phyloP scores from a whole-genome alignment of 2,329 filamentous ascomycete genomes.

The Aureobasidium sp. region DNA sequence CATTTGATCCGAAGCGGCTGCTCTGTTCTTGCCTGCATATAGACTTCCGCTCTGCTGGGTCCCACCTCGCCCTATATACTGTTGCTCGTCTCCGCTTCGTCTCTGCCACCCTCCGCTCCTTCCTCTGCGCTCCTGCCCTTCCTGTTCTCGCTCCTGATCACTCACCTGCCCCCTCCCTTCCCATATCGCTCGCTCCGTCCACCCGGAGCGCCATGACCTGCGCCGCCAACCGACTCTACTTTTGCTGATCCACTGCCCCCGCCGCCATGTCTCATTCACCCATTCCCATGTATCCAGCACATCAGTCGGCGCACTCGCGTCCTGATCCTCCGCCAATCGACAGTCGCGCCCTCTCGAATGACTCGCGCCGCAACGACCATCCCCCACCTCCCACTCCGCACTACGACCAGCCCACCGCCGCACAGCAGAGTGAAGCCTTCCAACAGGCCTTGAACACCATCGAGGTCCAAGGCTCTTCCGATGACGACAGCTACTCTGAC shows the following conservation, averaged over 20 bases:
- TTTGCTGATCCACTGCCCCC: not conserved
- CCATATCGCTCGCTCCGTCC: not conserved
- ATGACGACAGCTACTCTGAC: slow-evolving; percentile 8
- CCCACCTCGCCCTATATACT: not conserved
- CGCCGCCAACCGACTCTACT: not conserved
- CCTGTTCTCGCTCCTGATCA: not conserved
- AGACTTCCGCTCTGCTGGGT: slow-evolving; percentile 10
- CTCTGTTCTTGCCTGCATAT: slow-evolving; percentile 11
- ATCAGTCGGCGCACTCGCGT: not conserved
- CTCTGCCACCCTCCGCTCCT: not conserved
- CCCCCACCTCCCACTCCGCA: not conserved
- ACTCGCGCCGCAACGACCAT: slow-evolving; percentile 8
- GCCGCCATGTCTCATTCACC: slow-evolving; percentile 4
- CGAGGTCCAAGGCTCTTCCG: slow-evolving; percentile 8
- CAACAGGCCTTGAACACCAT: slow-evolving; percentile 13
- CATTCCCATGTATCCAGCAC: not conserved
- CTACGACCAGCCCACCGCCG: not conserved
- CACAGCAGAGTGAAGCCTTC: slow-evolving; percentile 9
- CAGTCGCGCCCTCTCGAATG: slow-evolving; percentile 1
- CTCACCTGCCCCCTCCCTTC: not conserved
- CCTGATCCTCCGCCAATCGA: not conserved
- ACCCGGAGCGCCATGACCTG: not conserved
- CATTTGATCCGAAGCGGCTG: slow-evolving; percentile 7
- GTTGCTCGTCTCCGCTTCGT: not conserved
- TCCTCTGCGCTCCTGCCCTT: not conserved